Evolutionary conservation across 2,329 filamentous ascomycete genomes (phyloP).

Genomic region (Torrubiellomyces zombiae): DNA sequence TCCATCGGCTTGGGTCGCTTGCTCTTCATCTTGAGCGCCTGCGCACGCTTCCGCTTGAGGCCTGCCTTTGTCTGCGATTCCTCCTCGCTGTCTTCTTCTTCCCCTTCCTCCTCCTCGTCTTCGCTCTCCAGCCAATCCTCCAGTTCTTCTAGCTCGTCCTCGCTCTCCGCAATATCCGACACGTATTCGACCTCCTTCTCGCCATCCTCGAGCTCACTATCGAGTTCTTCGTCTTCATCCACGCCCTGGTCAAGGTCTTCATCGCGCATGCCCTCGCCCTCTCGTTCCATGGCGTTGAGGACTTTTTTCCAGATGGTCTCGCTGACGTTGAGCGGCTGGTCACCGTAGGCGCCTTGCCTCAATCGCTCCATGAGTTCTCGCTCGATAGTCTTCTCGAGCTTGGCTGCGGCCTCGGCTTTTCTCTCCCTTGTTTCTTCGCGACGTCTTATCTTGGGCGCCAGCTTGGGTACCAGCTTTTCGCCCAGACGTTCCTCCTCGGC

Average conservation of each 20-base stretch:
- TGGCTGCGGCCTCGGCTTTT: conserved; percentile 68
- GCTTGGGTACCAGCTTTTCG: conserved; percentile 71
- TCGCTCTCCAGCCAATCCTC: conserved; percentile 85
- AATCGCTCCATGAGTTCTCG: conserved; percentile 82
- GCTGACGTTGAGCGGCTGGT: conserved; percentile 87
- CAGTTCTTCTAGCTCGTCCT: conserved; percentile 62
- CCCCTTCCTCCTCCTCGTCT: conserved; percentile 39
- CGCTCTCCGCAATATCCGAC: conserved; percentile 73
- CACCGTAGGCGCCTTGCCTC: conserved; percentile 83
- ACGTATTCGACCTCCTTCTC: conserved; percentile 81
- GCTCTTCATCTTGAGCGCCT: conserved; percentile 28
- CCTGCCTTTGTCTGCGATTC: conserved; percentile 38
- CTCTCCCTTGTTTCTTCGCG: conserved; percentile 61
- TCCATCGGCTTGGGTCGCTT: conserved; percentile 39
- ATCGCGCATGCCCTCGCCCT: conserved; percentile 67
- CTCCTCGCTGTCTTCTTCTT: conserved; percentile 40
- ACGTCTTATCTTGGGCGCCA: conserved; percentile 77
- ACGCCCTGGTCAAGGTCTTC: conserved; percentile 81
- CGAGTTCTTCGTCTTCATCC: conserved; percentile 55
- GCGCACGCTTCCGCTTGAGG: conserved; percentile 36
- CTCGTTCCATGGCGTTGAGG: conserved; percentile 72
- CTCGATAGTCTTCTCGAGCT: conserved; percentile 92
- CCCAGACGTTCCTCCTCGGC: conserved; percentile 81
- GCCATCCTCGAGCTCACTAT: conserved; percentile 52
- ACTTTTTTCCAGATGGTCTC: conserved; percentile 97